Percentiles rank a stretch among this genome's conserved stretches.
Conservation (phyloP, 2,329 filamentous ascomycete species). For the Epichloe uncinata region DNA sequence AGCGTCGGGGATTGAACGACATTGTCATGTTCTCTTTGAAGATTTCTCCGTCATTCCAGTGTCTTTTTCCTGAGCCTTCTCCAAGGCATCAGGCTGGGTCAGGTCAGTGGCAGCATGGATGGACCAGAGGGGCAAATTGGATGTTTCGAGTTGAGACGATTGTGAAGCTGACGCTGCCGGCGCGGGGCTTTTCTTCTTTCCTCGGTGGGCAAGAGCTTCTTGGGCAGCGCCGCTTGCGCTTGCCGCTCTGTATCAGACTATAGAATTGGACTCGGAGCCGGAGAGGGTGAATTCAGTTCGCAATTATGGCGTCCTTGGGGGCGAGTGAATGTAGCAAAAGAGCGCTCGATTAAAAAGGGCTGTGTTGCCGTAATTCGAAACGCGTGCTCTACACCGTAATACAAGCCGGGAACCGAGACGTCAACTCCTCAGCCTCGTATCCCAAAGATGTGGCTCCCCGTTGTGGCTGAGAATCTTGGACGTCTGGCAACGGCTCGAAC, state of each 20-base stretch:
- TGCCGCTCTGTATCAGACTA: constrained; percentile 3
- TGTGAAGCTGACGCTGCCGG: neutral
- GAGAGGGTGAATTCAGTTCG: neutral
- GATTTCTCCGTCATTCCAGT: constrained; percentile 7
- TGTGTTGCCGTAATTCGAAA: neutral
- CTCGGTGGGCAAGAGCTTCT: neutral
- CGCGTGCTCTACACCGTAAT: too few relatives aligned
- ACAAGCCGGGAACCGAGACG: neutral
- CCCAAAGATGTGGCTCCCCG: neutral
- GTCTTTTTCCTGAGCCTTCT: constrained; percentile 18
- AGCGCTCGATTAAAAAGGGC: neutral
- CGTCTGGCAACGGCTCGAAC: neutral
- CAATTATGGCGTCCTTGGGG: neutral
- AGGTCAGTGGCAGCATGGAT: constrained; percentile 23
- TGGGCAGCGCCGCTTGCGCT: constrained; percentile 5
- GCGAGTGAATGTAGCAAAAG: neutral
- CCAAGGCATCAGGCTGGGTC: constrained; percentile 24
- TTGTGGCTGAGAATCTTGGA: neutral
- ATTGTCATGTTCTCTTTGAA: constrained; percentile 24
- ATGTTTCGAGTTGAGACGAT: neutral
- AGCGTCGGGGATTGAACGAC: constrained; percentile 40
- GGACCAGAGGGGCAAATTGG: constrained; percentile 7
- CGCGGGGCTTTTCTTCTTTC: neutral
- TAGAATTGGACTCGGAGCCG: neutral
- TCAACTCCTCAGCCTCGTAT: neutral